These are phyloP conservation scores for Eimeria maxima DNA, from an alignment of 169 alveolate species.

Conservation along the genomic window DNA sequence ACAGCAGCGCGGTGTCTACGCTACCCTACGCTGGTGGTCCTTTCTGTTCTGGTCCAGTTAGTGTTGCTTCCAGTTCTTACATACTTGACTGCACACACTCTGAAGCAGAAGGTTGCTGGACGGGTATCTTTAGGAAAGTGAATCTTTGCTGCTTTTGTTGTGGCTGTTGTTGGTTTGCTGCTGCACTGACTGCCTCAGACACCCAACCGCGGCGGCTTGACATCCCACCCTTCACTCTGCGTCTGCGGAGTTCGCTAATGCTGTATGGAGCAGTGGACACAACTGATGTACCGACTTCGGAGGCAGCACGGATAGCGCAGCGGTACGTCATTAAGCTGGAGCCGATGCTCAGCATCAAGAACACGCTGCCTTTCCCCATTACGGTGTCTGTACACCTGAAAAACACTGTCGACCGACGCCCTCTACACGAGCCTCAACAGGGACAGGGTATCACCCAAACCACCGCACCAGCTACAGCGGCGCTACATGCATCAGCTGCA, in stretches of 20 bases:
- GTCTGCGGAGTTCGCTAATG: constrained; percentile 85
- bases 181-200: neutral
- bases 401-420: constrained; percentile 51
- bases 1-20: neutral
- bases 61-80: too few species aligned
- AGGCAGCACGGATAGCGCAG: constrained; percentile 86
- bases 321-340: constrained; percentile 86
- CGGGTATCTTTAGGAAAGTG: too few species aligned
- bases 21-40: too few species aligned
- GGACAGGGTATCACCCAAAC: neutral
- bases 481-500: neutral
- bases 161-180: neutral
- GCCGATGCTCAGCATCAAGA: constrained; percentile 87
- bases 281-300: constrained; percentile 87
- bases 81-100: too few species aligned
- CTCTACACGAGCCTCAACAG: neutral
- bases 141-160: neutral
- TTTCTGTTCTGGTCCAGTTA: too few species aligned
- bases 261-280: constrained; percentile 86
- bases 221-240: constrained; percentile 86
- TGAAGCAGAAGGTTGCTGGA: too few species aligned
- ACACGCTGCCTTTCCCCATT: constrained; percentile 87
- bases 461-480: constrained; percentile 10
- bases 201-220: constrained; percentile 84
- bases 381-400: constrained; percentile 85